Conservation (phyloP, 208 protist species). For the Trypanosoma vivax region DNA sequence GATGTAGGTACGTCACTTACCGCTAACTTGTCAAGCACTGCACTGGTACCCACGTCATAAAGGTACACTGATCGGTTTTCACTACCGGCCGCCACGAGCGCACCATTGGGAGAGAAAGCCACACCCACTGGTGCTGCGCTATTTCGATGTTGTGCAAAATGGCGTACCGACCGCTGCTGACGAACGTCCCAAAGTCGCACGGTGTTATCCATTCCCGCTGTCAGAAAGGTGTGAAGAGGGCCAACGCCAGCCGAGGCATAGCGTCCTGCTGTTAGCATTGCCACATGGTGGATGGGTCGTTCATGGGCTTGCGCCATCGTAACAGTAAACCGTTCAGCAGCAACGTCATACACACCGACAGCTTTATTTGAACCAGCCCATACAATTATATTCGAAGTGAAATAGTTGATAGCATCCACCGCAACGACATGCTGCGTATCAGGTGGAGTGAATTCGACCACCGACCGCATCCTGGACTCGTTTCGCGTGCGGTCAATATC, state of each 20-base stretch:
- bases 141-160: conserved; percentile 75
- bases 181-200: conserved; percentile 78
- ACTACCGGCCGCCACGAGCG: conserved; percentile 61
- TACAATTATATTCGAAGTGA: conserved; percentile 61
- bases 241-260: conserved; percentile 25
- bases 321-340: conserved; percentile 29
- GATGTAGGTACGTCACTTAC: conserved; percentile 35
- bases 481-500: conserved; percentile 25
- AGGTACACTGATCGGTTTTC: conserved; percentile 58
- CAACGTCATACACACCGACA: conserved; percentile 59
- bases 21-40: conserved; percentile 33
- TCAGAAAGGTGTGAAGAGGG: conserved; percentile 52
- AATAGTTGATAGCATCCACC: conserved; percentile 68
- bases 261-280: conserved; percentile 41
- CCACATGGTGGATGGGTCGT: conserved; percentile 57
- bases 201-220: conserved; percentile 57
- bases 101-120: conserved; percentile 45
- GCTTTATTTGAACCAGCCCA: conserved; percentile 64
- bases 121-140: conserved; percentile 51
- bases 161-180: conserved; percentile 27
- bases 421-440: conserved; percentile 44
- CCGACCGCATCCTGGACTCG: conserved; percentile 13
- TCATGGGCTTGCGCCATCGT: conserved; percentile 41
- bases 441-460: conserved; percentile 20
- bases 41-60: conserved; percentile 53